Conservation (phyloP, 75 land plant species). For the Selaginella tamariscina region DNA sequence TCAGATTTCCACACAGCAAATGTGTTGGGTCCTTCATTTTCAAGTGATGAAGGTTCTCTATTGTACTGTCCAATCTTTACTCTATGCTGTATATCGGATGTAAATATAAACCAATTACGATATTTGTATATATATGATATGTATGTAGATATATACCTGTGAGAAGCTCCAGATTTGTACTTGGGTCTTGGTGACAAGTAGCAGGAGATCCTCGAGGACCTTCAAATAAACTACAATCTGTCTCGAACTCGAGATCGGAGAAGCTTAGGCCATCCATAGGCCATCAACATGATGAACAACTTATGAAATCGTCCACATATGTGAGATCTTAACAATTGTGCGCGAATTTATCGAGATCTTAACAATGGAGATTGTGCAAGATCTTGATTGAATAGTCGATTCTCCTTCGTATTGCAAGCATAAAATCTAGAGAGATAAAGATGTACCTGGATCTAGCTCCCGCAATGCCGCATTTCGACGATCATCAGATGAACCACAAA, state of each 20-base stretch:
- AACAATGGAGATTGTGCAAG: too few relatives aligned
- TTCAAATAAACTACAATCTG: conserved; percentile 47
- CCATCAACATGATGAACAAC: conserved; percentile 80
- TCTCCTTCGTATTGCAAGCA: too few relatives aligned
- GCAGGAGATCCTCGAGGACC: conserved; percentile 38
- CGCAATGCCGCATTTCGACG: too few relatives aligned
- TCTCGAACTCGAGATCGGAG: conserved; percentile 36
- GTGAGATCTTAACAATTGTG: too few relatives aligned
- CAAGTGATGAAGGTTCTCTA: conserved; percentile 52
- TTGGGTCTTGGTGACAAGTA: conserved; percentile 61
- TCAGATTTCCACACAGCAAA: conserved; percentile 86
- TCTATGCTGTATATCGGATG: conserved; percentile 49
- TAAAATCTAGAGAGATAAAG: too few relatives aligned
- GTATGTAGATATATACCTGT: conserved; percentile 36
- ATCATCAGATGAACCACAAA: too few relatives aligned
- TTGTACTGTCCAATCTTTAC: conserved; percentile 59
- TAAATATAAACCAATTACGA: background rate
- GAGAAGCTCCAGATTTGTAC: conserved; percentile 79
- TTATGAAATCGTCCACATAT: too few relatives aligned
- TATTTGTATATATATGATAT: background rate
- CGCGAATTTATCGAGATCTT: too few relatives aligned
- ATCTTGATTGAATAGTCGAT: too few relatives aligned
- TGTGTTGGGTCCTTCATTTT: conserved; percentile 58
- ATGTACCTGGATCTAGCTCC: too few relatives aligned
- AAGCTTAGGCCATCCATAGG: conserved; percentile 97